Percentiles rank a stretch among this genome's conserved stretches.
phyloP scores from a whole-genome alignment of 306 rosid genomes.

The Malus domestica region ASM211411v1 NC_041791.1:4862501-4863000 shows the following conservation, averaged over 20 bases:
- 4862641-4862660: neutral
- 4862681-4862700: neutral
- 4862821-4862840: neutral
- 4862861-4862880: neutral
- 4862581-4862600: too few relatives aligned
- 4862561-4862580: too few relatives aligned
- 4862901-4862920: neutral
- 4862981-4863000: conserved; percentile 18
- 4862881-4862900: neutral
- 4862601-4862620: too few relatives aligned
- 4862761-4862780: neutral
- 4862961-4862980: conserved; percentile 13
- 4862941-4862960: neutral
- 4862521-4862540: too few relatives aligned
- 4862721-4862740: neutral
- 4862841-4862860: neutral
- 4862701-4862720: neutral
- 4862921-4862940: neutral
- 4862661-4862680: too few relatives aligned
- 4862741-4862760: neutral
- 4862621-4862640: too few relatives aligned
- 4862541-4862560: too few relatives aligned
- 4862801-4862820: neutral
- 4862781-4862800: neutral
- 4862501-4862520: too few relatives aligned